Percentiles rank a stretch among this genome's conserved stretches.
phyloP scores from a whole-genome alignment of 768 basidiomycete genomes.

The Panus rudis region DNA sequence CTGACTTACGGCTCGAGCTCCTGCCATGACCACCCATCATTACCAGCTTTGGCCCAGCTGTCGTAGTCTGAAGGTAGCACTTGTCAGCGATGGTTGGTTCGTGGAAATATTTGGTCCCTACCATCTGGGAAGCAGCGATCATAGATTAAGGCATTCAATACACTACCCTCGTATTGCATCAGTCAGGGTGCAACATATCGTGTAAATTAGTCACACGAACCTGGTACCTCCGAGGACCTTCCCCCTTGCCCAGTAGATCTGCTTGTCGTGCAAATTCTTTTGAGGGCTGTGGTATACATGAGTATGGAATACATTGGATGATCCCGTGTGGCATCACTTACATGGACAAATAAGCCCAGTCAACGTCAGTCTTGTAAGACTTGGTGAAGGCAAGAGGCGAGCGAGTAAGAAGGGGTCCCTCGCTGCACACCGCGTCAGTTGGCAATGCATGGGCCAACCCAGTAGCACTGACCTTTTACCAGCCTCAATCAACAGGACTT shows the following conservation, averaged over 20 bases:
- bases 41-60: slow-evolving; percentile 15
- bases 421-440: slow-evolving; percentile 1
- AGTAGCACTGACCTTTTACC: not conserved
- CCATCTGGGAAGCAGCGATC: slow-evolving; percentile 20
- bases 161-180: no score
- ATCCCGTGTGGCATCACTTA: no score
- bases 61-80: slow-evolving; percentile 21
- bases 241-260: slow-evolving; percentile 18
- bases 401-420: slow-evolving; percentile 9
- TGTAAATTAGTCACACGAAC: no score
- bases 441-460: not conserved
- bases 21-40: slow-evolving; percentile 17
- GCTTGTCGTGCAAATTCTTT: slow-evolving; percentile 7
- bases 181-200: no score
- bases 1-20: slow-evolving; percentile 12
- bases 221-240: slow-evolving; percentile 22
- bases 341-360: slow-evolving; percentile 25
- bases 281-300: slow-evolving; percentile 13
- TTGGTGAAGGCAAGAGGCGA: slow-evolving; percentile 12
- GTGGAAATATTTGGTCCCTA: no score
- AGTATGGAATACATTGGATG: no score
- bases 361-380: slow-evolving; percentile 39
- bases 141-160: slow-evolving; percentile 21
- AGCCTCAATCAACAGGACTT: slow-evolving; percentile 1
- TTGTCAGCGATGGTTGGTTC: no score